Base-by-base conservation (phyloP, 305 asterid genomes). In the Fraxinus nigra region DNA sequence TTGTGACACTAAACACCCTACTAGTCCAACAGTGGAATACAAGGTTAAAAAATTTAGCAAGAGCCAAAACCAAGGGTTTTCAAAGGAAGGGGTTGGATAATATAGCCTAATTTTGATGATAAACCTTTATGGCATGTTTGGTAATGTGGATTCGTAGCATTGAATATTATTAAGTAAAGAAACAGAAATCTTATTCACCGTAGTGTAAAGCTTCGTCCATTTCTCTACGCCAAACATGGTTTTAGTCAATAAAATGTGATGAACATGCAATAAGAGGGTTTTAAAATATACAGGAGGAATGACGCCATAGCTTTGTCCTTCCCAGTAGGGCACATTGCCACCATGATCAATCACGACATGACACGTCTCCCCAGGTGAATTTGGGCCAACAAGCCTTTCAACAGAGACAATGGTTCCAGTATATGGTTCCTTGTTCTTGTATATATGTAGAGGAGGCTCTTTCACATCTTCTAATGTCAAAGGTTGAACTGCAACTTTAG, bases 221-320 rank as follows among this genome's bases (percentile, higher is more conserved):
- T 16, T 48, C 33, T 61, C 32, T 61, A 24, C 2, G 10, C 13
- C 32, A 3, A 22, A 22, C 30, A 61, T 61, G 16, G 70, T 30
- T 28, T 61, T 61, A 35, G 51, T 35, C 22, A 14, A 74, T 43
- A 51, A 9, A 8, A 43, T 30, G 70, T 54, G n/a, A 22, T 18
- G 20, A 37, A 77, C 22, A 18, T 61, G 34, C 30, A 75, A 37
- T 35, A 69, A 35, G 84, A 61, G 82, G 32, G 54, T 40, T 46
- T 61, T 67, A 72, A 54, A 43, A 80, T 92, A 78, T 86, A 95
- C 99, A 43, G 98, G 97, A 51, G 98, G 97, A 85, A 94, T 89
- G 78, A 94, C 87, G 79, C 99, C 99, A 72, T 95, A 95, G 81
- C 98, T 95, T 81, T 95, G 98, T 84, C 98, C 99, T 90, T 95